phyloP scores from a whole-genome alignment of 805 yeast species.

The Kazachstania viticola region DNA sequence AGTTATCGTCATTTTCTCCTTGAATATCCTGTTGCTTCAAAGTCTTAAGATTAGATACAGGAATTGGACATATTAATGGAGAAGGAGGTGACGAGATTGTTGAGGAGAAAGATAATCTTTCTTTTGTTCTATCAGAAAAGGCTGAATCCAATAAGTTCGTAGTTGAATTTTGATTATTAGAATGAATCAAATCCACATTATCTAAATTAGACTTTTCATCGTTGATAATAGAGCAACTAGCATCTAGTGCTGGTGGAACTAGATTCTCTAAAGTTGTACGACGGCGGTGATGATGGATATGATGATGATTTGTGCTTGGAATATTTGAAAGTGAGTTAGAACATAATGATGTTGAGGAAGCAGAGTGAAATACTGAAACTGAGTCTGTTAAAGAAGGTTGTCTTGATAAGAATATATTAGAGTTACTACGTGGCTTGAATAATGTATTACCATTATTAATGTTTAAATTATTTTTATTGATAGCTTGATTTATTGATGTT shows the following conservation, averaged over 20 bases:
- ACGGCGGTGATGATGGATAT: constrained; percentile 12
- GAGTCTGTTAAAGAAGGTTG: constrained; percentile 3
- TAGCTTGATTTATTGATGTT: constrained; percentile 5
- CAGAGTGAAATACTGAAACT: constrained; percentile 2
- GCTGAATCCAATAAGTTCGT: too few species aligned
- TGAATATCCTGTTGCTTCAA: too few species aligned
- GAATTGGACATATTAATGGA: too few species aligned
- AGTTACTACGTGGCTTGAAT: constrained; percentile 3
- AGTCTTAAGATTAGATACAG: too few species aligned
- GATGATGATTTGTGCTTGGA: too few species aligned
- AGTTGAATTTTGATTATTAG: too few species aligned
- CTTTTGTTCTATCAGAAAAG: too few species aligned
- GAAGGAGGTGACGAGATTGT: too few species aligned
- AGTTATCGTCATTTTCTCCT: constrained; percentile 1
- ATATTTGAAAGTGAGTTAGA: too few species aligned
- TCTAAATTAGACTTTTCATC: constrained; percentile 49
- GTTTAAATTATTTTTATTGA: neutral
- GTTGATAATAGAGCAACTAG: constrained; percentile 54
- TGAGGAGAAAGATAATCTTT: too few species aligned
- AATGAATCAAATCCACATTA: constrained; percentile 57
- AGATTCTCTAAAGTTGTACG: constrained; percentile 45
- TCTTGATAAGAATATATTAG: constrained; percentile 3
- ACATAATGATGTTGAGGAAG: neutral
- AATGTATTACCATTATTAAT: neutral
- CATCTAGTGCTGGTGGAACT: constrained; percentile 76